A percentile compares a stretch with the other conserved stretches of the same genome.
Conservation (phyloP, 1,139 yeast species). For the Meyerozyma smithsonii region DNA sequence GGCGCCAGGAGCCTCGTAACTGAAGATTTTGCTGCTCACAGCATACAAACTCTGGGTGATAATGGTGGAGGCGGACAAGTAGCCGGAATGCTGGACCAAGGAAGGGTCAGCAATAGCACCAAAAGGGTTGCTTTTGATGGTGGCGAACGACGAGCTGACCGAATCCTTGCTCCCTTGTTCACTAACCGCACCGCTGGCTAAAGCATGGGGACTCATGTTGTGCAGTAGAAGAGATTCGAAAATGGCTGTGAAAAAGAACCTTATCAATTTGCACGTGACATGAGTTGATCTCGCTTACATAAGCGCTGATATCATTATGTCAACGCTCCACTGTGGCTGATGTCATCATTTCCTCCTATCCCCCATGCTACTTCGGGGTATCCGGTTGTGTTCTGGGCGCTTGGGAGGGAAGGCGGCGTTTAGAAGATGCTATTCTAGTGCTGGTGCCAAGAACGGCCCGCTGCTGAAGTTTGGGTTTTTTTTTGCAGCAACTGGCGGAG, state of each 20-base stretch:
- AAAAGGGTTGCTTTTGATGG: conserved; percentile 40
- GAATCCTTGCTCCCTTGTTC: conserved; percentile 1
- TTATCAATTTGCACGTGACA: conserved; percentile 2
- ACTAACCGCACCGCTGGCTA: conserved; percentile 2
- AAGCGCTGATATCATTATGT: background rate
- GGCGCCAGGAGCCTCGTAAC: conserved; percentile 63
- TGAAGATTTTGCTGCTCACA: conserved; percentile 60
- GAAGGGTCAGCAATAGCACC: conserved; percentile 57
- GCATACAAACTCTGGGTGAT: conserved; percentile 65
- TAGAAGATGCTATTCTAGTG: background rate
- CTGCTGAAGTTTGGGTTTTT: background rate
- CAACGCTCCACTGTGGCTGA: background rate
- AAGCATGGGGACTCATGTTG: conserved; percentile 10
- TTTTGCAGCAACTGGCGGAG: background rate
- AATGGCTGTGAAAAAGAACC: conserved; percentile 2
- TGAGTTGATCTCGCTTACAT: background rate
- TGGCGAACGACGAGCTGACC: conserved; percentile 6
- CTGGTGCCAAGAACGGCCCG: background rate
- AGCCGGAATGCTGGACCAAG: conserved; percentile 44
- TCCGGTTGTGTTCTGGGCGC: background rate
- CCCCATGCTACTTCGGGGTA: background rate
- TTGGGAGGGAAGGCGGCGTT: background rate
- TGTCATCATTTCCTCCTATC: background rate
- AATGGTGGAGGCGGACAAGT: conserved; percentile 60
- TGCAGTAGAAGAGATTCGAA: background rate